Evolutionary conservation across 768 basidiomycete genomes (phyloP), one percentile per base, ranked within the genome.

Genomic region (Collybiopsis confluens): DNA sequence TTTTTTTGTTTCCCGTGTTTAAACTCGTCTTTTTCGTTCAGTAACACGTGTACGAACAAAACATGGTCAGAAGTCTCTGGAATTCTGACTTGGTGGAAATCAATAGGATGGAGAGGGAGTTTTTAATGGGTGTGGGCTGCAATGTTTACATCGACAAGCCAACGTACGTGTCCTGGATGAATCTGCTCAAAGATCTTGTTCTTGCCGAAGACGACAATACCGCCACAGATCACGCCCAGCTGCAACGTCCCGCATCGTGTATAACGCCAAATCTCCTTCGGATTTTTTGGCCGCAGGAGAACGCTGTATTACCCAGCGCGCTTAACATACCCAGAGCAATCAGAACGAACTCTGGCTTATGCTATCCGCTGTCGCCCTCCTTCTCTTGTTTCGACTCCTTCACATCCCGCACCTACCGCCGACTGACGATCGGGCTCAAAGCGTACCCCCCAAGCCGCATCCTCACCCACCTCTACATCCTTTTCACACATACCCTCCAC

Each of bases 1-100:
- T 24, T 38, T 36, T 30, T 55, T 56, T 43, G 35, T 41, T 20
- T 52, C n/a, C n/a, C n/a, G n/a, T n/a, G n/a, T n/a, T n/a, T 57
- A 59, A 56, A 67, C 48, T 60, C 59, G 54, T 45, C 35, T 43
- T 37, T 45, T 23, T 20, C 27, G 43, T n/a, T 1, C 62, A 95
- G 95, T 66, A 98, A 98, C 70, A 96, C 94, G 0, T 99, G 97
- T 74, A 97, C 94, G 46, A 97, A 96, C 75, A 88, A 90, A 67
- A 98, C 96, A 0, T 99, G 94, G 93, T 86, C 95, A 2, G 88
- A 94, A 53, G 89, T 98, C 5, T 92, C 94, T 1, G 87, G 88
- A 15, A 91, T 97, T n/a, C n/a, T 61, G 80, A 86, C 3, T 72
- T 98, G 58, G 63, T 66, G 13, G 93, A 96, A 64, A 86, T 99